Conservation (phyloP, 176 grass and related monocot species). For the Oryza coarctata region DNA sequence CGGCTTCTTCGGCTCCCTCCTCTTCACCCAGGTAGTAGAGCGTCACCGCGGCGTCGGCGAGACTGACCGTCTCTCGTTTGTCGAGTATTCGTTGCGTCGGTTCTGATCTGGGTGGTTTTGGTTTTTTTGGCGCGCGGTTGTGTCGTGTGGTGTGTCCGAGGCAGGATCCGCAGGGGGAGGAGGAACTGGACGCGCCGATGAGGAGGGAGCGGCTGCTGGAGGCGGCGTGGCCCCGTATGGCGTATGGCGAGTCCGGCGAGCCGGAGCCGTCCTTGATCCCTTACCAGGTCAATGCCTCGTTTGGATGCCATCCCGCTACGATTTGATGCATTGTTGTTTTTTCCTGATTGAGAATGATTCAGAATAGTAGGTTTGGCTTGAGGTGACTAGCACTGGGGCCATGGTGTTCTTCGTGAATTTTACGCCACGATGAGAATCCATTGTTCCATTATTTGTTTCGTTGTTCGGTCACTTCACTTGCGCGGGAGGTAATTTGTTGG, state of each 20-base stretch:
- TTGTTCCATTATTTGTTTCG: not conserved
- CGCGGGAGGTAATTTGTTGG: not conserved
- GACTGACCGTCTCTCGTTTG: not conserved
- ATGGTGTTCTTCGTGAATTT: not conserved
- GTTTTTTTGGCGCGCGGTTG: not conserved
- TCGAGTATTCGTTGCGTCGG: not conserved
- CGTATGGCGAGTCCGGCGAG: constrained; percentile 66
- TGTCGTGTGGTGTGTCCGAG: not conserved
- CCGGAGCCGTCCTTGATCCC: constrained; percentile 45
- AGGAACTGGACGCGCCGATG: constrained; percentile 40
- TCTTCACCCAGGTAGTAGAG: constrained; percentile 57
- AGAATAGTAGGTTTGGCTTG: not conserved
- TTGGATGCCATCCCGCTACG: not conserved
- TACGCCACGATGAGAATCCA: not conserved
- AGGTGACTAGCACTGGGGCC: not conserved
- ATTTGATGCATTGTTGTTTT: not conserved
- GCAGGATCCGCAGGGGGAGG: constrained; percentile 44
- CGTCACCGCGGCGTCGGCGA: not conserved
- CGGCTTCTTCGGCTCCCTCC: constrained; percentile 76
- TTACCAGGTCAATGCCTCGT: constrained; percentile 45
- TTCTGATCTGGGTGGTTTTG: constrained; percentile 29
- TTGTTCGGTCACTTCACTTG: not conserved
- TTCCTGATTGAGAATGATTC: not conserved
- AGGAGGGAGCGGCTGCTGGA: constrained; percentile 51
- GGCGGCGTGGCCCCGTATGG: constrained; percentile 59